Percentiles rank a stretch among this genome's conserved stretches.
Conservation (phyloP, 1,284 basidiomycete genomes). For the Cerrena zonata region DNA sequence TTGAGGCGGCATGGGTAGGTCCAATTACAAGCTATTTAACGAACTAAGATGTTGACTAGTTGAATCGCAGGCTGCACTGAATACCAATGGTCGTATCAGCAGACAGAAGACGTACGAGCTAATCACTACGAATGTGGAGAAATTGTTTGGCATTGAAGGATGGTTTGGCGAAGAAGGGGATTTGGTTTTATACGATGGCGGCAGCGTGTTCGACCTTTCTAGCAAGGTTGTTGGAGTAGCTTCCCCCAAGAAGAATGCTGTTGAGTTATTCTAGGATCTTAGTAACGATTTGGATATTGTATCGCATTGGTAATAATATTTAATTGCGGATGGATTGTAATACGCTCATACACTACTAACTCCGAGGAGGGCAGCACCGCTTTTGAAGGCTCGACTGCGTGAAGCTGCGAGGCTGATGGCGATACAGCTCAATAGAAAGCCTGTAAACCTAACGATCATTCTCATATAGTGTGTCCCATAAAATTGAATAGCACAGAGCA, state of each 20-base stretch:
- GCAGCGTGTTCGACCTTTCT: constrained; percentile 35
- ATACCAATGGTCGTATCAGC: constrained; percentile 35
- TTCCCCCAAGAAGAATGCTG: constrained; percentile 26
- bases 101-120: constrained; percentile 41
- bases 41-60: background rate
- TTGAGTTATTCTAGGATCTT: constrained; percentile 30
- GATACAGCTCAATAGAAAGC: constrained; percentile 73
- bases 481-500: background rate
- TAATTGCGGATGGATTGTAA: background rate
- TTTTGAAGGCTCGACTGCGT: constrained; percentile 58
- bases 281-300: background rate
- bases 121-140: constrained; percentile 45
- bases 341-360: constrained; percentile 34
- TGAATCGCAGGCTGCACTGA: constrained; percentile 28
- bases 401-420: constrained; percentile 70
- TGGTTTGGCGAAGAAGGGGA: constrained; percentile 30
- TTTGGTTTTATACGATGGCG: constrained; percentile 48
- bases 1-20: constrained; percentile 52
- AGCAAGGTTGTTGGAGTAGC: constrained; percentile 38
- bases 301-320: background rate
- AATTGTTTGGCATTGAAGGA: constrained; percentile 41
- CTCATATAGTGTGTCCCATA: background rate
- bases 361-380: constrained; percentile 56
- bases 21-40: background rate
- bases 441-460: constrained; percentile 53